Base-by-base conservation (phyloP, 768 basidiomycete species). In the Leucocoprinus leucothites region DNA sequence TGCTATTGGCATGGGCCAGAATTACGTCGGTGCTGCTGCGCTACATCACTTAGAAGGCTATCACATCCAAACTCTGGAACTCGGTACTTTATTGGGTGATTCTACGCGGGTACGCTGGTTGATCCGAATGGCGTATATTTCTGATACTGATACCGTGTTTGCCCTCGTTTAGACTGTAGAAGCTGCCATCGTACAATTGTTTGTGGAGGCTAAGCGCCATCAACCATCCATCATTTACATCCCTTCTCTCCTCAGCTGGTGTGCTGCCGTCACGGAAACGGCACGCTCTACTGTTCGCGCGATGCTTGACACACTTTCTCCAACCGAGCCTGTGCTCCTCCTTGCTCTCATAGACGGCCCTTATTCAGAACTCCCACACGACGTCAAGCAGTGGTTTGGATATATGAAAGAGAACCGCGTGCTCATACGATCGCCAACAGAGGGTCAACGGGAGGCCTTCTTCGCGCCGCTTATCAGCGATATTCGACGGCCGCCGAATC, bases 171-270 rank as follows among this genome's bases (percentile, higher is more conserved):
- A 96, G 94, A 92, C 92, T 1, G 71, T 84, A 3, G 97, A 99
- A 71, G 91, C 97, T 1, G 88, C 91, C 1, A 85, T 98, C 51
- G 93, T 98, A 3, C 95, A 98, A 62, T 77, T 97, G 16, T 98
- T 99, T 64, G 81, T 95, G 19, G 97, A 99, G 68, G 97, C 96
- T 0, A 98, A 98, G 67, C 86, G 96, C 24, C 92, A 97, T 66
- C 94, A 96, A 62, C 97, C 97, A 0, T 94, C 94, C 0, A 87
- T 98, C 35, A 82, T 99, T 46, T 98, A 95, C 69, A 91, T 99
- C 26, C 96, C 96, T 0, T 90, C 92, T 1, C 81, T 99, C 5
- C 64, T 83, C 1, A 82, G 86, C 0, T 98, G 95, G 94, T 89
- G 89, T 60, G 76, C 85, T 0, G 85, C 93, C 2, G 82, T 98